phyloP scores from a whole-genome alignment of 2,329 filamentous ascomycete species.

The Penicillium sclerotigenum region DNA sequence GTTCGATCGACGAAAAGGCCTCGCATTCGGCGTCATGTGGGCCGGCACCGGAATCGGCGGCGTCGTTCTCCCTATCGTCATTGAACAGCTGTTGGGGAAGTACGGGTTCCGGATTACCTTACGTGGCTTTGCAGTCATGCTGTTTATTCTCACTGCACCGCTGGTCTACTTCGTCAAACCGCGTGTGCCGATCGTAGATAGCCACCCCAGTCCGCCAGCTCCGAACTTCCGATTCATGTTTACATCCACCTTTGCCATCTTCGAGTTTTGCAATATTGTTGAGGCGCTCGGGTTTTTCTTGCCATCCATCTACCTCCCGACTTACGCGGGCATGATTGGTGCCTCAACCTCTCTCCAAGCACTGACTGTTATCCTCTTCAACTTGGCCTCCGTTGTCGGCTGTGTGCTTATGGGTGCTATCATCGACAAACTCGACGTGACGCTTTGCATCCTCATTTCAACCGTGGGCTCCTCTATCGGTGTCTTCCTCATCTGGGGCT shows the following conservation, averaged over 20 bases:
- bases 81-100: constrained; percentile 41
- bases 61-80: constrained; percentile 43
- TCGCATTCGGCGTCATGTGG: constrained; percentile 47
- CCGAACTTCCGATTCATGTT: constrained; percentile 41
- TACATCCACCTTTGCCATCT: constrained; percentile 44
- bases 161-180: constrained; percentile 42
- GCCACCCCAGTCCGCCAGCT: constrained; percentile 28
- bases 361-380: constrained; percentile 33
- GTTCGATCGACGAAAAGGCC: constrained; percentile 48
- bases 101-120: constrained; percentile 45
- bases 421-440: constrained; percentile 42
- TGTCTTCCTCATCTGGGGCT: constrained; percentile 49
- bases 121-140: constrained; percentile 40
- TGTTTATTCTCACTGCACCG: constrained; percentile 35
- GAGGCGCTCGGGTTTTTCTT: constrained; percentile 40
- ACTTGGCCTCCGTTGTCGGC: constrained; percentile 32
- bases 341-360: constrained; percentile 20
- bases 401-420: constrained; percentile 36
- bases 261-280: constrained; percentile 45
- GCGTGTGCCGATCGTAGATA: constrained; percentile 31
- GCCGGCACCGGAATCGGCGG: constrained; percentile 34
- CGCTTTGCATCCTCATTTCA: constrained; percentile 43
- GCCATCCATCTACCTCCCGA: constrained; percentile 39
- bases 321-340: constrained; percentile 35
- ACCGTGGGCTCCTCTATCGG: constrained; percentile 42